Base-by-base conservation (phyloP, 1,284 basidiomycete genomes). In the Austropuccinia psidii region DNA sequence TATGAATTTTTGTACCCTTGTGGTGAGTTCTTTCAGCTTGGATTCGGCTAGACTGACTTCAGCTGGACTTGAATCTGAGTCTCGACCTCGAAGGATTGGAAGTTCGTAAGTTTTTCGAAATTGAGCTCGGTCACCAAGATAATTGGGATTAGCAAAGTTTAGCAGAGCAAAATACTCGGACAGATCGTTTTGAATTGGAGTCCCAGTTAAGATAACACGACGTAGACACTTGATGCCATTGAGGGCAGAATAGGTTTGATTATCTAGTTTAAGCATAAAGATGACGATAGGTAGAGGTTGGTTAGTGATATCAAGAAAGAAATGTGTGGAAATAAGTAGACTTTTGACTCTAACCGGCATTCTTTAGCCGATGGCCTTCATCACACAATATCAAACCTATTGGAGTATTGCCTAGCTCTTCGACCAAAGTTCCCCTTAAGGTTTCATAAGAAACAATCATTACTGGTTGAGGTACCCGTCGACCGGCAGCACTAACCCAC, bases 401-500 rank as follows among this genome's bases (percentile, higher is more conserved):
- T 60, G 85, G 87, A 75, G 90, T 90, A 75, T 85, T 86, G 1
- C 87, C 87, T 4, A 96, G 84, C 78, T 93, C 87, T 4, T 83
- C 87, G 7, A 87, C 85, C 9, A 96, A 83, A 1, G 89, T 89
- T 27, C 69, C 69, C n/a, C 93, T 87, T 61, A 99, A 84, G 0
- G 93, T 97, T 81, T 99, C 95, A 78, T 99, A 99, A 0, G 96
- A 98, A 0, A 97, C 95, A 77, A 99, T 98, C 91, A 98, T 93
- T 55, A 98, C 95, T 81, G 93, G 93, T 75, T 93, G 88, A 2
- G 90, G 89, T 64, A 96, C 89, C 77, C 90, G 91, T 74, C 93
- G 84, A 19, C 93, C 94, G 41, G 85, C 84, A 27, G 92, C 90
- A 49, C 89, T 85, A 8, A 91, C 90, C 93, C 93, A 97, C 75